A percentile compares a stretch with the other conserved stretches of the same genome.
Evolutionary conservation across 306 rosid genomes (phyloP).

Genomic region (Fragaria ananassa): DNA sequence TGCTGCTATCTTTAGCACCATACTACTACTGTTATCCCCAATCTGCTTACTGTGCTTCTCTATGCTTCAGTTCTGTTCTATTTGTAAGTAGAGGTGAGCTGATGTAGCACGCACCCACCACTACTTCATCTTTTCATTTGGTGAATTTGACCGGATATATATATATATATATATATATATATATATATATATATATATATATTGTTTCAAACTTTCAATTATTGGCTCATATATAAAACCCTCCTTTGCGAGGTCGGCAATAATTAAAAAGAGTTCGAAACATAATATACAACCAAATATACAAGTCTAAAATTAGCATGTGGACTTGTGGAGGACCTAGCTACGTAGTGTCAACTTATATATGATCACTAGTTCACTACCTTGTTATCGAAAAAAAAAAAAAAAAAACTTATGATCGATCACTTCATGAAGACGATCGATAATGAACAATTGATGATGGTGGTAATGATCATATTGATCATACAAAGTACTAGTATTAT

Average conservation of each 20-base stretch:
- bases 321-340: slow-evolving; percentile 10
- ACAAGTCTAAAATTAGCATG: slow-evolving; percentile 29
- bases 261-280: background rate
- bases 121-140: slow-evolving; percentile 3
- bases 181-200: too few relatives aligned
- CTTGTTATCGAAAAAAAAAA: too few relatives aligned
- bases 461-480: too few relatives aligned
- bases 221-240: slow-evolving; percentile 24
- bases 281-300: background rate
- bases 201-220: slow-evolving; percentile 25
- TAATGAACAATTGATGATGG: too few relatives aligned
- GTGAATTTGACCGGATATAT: slow-evolving; percentile 33
- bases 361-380: background rate
- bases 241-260: background rate
- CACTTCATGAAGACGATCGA: too few relatives aligned
- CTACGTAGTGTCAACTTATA: background rate
- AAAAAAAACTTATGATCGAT: too few relatives aligned
- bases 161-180: too few relatives aligned
- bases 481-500: too few relatives aligned
- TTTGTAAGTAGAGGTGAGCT: slow-evolving; percentile 28
- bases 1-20: slow-evolving; percentile 63
- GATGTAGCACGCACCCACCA: slow-evolving; percentile 51
- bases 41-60: background rate
- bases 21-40: slow-evolving; percentile 11
- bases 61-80: background rate